Evolutionary conservation across 352 stramenopile species (phyloP).

Genomic region (Elongisporangium prolatum): DNA sequence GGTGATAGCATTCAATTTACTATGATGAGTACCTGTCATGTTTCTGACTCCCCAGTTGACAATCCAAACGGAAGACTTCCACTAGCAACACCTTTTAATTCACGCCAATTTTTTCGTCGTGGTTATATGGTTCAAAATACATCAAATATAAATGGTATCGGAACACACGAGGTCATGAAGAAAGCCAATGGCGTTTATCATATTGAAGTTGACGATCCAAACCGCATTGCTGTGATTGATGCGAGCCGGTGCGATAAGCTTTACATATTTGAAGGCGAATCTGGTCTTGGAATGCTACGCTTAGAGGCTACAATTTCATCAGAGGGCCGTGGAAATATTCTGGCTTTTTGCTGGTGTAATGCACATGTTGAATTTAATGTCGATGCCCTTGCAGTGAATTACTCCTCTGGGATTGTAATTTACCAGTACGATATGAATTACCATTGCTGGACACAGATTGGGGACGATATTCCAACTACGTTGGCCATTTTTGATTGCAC

Average conservation of each 20-base stretch:
- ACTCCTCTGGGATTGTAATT: slow-evolving; percentile 59
- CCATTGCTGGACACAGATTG: slow-evolving; percentile 55
- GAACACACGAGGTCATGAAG: neutral
- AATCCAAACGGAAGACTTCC: neutral
- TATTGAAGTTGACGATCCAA: slow-evolving; percentile 84
- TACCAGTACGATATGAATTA: slow-evolving; percentile 73
- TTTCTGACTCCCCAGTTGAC: slow-evolving; percentile 2
- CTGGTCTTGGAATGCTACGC: slow-evolving; percentile 69
- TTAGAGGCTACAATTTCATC: slow-evolving; percentile 63
- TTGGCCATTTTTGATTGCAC: slow-evolving; percentile 77
- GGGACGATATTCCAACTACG: slow-evolving; percentile 48
- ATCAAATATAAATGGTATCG: neutral
- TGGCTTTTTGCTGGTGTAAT: slow-evolving; percentile 78
- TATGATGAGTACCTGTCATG: slow-evolving; percentile 54
- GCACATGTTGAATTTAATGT: slow-evolving; percentile 84
- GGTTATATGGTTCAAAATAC: slow-evolving; percentile 15
- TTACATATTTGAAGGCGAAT: slow-evolving; percentile 77
- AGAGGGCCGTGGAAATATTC: slow-evolving; percentile 41
- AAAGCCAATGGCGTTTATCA: slow-evolving; percentile 33
- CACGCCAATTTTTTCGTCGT: slow-evolving; percentile 25
- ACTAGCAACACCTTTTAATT: neutral
- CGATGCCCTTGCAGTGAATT: slow-evolving; percentile 71
- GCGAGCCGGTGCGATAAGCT: slow-evolving; percentile 38
- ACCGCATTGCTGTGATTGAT: slow-evolving; percentile 69
- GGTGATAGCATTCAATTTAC: slow-evolving; percentile 55